Percentiles rank a stretch among this genome's conserved stretches.
Evolutionary conservation across 257 asterid genomes (phyloP).

Genomic region (Scutellaria galericulata): DNA sequence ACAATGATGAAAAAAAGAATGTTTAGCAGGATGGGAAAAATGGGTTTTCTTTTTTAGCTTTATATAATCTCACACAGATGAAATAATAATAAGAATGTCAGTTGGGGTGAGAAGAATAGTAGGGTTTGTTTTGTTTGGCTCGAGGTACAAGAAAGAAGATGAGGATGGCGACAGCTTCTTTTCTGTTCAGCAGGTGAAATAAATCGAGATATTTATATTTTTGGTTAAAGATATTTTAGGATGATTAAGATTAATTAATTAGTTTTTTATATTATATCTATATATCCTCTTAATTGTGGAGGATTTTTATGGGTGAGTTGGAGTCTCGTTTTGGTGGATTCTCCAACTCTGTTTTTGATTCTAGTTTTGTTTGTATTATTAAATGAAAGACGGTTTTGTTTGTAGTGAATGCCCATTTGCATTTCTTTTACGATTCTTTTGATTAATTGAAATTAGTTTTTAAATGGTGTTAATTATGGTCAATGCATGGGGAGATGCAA

Average conservation of each 20-base stretch:
- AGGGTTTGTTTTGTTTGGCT: slow-evolving; percentile 41
- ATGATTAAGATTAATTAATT: slow-evolving; percentile 20
- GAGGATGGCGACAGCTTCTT: slow-evolving; percentile 40
- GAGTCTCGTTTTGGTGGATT: slow-evolving; percentile 50
- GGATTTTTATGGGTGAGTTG: slow-evolving; percentile 35
- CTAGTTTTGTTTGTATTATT: slow-evolving; percentile 5
- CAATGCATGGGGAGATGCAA: slow-evolving; percentile 49
- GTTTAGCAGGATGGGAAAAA: slow-evolving; percentile 27
- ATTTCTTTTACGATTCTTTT: not conserved
- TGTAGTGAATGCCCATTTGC: slow-evolving; percentile 37
- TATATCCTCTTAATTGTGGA: slow-evolving; percentile 34
- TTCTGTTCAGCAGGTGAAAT: slow-evolving; percentile 24
- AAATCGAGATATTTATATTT: slow-evolving; percentile 23
- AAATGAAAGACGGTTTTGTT: slow-evolving; percentile 35
- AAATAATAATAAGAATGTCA: slow-evolving; percentile 11
- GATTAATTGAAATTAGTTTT: not conserved
- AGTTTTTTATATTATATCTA: not conserved
- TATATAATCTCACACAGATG: slow-evolving; percentile 7
- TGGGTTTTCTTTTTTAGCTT: slow-evolving; percentile 23
- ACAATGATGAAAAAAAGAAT: slow-evolving; percentile 38
- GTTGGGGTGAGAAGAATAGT: not conserved
- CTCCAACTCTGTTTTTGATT: slow-evolving; percentile 35
- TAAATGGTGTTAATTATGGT: slow-evolving; percentile 30
- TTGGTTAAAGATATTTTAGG: slow-evolving; percentile 4
- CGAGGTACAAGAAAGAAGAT: slow-evolving; percentile 41